Evolutionary conservation across 192 early-diverging fungal species (phyloP).

Genomic region (Kickxella alabastrina): DNA sequence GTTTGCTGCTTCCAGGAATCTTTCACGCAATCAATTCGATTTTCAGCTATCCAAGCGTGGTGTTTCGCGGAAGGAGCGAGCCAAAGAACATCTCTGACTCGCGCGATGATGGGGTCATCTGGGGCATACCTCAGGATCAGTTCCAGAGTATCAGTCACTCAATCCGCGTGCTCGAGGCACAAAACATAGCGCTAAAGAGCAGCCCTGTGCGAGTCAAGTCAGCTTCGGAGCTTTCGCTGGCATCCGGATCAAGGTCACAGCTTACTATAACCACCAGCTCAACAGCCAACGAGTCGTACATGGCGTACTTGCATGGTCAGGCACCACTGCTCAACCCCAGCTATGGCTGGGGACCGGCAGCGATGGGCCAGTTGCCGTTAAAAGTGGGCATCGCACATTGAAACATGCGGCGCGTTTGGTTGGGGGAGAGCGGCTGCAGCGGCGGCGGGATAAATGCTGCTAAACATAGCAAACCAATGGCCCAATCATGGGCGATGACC

Average conservation of each 20-base stretch:
- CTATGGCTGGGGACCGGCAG: constrained; percentile 28
- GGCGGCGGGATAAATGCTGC: not conserved
- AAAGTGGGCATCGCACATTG: not conserved
- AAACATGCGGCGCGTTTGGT: not conserved
- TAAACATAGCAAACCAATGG: too few relatives aligned
- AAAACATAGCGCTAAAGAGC: constrained; percentile 12
- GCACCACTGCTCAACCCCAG: constrained; percentile 39
- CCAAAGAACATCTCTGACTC: constrained; percentile 8
- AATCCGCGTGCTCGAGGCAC: constrained; percentile 25
- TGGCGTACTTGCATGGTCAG: constrained; percentile 29
- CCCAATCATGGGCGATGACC: too few relatives aligned
- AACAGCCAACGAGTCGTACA: constrained; percentile 9
- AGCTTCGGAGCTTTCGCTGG: constrained; percentile 17
- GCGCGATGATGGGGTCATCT: constrained; percentile 35
- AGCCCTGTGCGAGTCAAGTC: constrained; percentile 12
- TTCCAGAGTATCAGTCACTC: constrained; percentile 36
- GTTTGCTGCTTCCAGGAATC: constrained; percentile 29
- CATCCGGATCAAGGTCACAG: constrained; percentile 12
- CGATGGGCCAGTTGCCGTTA: not conserved
- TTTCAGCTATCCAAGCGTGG: constrained; percentile 34
- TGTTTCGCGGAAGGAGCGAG: constrained; percentile 20
- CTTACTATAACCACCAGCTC: not conserved
- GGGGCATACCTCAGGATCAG: constrained; percentile 37
- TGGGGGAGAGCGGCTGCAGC: not conserved
- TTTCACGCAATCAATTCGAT: constrained; percentile 35